Evolutionary conservation across 2,329 filamentous ascomycete genomes (phyloP), one percentile per base, ranked within the genome.

Genomic region (Colletotrichum abscissum): DNA sequence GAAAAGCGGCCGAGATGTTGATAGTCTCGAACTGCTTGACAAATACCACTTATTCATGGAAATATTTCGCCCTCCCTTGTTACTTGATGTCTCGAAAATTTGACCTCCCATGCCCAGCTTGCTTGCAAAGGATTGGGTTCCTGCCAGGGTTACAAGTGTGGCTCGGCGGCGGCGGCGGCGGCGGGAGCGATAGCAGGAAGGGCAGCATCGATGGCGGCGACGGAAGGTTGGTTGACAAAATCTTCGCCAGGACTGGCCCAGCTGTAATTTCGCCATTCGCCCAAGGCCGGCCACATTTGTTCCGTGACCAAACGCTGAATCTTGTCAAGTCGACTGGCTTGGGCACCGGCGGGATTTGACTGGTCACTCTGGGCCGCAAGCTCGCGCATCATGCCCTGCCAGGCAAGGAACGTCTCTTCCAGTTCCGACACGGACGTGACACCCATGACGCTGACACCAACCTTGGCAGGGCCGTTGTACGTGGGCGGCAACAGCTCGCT

Each of bases 361-460:
- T n/a, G 75, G 35, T 59, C 55, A 6, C 76, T 78, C 42, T 83
- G 78, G 0, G 81, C 38, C 8, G 42, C 78, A 24, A 88, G 79
- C 1, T 83, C 84, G 66, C 85, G 84, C 14, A 89, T 77, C 14
- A 90, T 87, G 67, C 87, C 89, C 72, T 85, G 84, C 88, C 91
- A 92, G 24, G 91, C 84, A 1, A 83, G 81, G 78, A 88, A 86
- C 6, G 91, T 92, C 81, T 92, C 88, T 72, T 92, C 90, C 3
- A 94, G 83, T 79, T 94, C 92, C 1, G 83, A 83, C 1, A 92
- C 83, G 28, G 86, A 89, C 22, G 90, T 89, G 1, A 93, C 90
- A 0, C 92, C 92, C 84, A 93, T 91, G 56, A 94, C 92, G 69
- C 84, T 89, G 24, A 88, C 86, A 28, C 88, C 91, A 3, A 92